Evolutionary conservation across 225 moss, liverwort and hornwort species (phyloP).

Genomic region (Pleurozium schreberi): DNA sequence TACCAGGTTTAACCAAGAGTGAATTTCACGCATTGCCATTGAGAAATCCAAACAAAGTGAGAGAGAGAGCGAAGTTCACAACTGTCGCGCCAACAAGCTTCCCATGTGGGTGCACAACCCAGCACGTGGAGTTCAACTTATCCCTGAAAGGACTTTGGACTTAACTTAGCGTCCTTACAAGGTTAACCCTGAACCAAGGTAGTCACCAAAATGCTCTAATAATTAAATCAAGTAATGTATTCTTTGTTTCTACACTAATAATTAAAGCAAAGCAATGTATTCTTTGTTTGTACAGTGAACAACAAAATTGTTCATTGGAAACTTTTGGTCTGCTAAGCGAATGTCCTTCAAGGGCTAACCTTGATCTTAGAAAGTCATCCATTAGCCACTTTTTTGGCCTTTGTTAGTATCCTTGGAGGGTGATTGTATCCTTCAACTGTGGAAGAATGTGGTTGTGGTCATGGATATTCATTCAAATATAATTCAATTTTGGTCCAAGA

Average conservation of each 20-base stretch:
- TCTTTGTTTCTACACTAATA: background rate
- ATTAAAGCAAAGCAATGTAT: background rate
- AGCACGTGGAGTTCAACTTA: background rate
- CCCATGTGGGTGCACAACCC: background rate
- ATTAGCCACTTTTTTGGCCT: background rate
- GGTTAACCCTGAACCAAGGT: too few species aligned
- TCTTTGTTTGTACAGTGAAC: background rate
- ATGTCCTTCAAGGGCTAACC: background rate
- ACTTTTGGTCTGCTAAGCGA: background rate
- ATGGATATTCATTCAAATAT: background rate
- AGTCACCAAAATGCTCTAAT: background rate
- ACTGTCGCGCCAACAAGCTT: background rate
- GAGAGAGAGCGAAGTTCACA: background rate
- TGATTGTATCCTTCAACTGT: fast-evolving
- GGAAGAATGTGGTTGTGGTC: fast-evolving
- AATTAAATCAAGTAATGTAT: background rate
- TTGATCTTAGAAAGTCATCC: background rate
- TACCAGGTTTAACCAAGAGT: background rate
- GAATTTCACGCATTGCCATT: background rate
- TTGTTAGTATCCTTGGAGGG: fast-evolving
- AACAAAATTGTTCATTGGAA: too few species aligned
- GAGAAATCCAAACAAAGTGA: background rate
- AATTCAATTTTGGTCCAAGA: background rate
- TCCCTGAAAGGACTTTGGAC: background rate
- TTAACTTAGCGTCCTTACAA: fast-evolving